A percentile compares a stretch with the other conserved stretches of the same genome.
Conservation (phyloP, 1,139 yeast genomes). For the Citeromyces hawaiiensis region DNA sequence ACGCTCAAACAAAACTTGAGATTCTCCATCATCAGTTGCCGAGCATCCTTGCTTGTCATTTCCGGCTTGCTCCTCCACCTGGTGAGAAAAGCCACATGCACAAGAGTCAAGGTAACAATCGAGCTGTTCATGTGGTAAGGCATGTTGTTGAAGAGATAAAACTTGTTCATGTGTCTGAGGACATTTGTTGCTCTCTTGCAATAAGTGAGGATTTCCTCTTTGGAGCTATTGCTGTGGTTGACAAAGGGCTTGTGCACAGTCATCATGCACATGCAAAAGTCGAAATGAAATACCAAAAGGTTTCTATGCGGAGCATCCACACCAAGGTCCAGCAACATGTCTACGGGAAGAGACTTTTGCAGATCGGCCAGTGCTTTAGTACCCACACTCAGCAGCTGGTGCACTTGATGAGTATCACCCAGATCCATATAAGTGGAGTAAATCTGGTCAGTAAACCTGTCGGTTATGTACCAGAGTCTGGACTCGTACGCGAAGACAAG, state of each 20-base stretch:
- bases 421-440: conserved; percentile 15
- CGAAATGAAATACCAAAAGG: conserved; percentile 11
- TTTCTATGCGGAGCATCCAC: conserved; percentile 3
- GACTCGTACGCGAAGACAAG: conserved; percentile 12
- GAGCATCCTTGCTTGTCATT: not conserved
- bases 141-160: not conserved
- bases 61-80: not conserved
- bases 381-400: conserved; percentile 11
- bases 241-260: conserved; percentile 10
- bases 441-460: conserved; percentile 17
- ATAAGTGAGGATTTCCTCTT: conserved; percentile 1
- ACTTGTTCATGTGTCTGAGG: not conserved
- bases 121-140: not conserved
- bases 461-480: conserved; percentile 15
- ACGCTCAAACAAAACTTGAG: not conserved
- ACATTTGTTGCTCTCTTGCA: not conserved
- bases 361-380: conserved; percentile 11
- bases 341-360: conserved; percentile 9
- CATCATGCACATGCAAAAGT: conserved; percentile 10
- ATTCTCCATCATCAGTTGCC: not conserved
- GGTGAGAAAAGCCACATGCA: not conserved
- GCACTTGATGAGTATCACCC: conserved; percentile 14
- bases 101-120: not conserved
- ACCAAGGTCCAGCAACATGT: conserved; percentile 3
- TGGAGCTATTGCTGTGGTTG: conserved; percentile 6